Evolutionary conservation across 148 eudicot genomes (phyloP).

Genomic region (Beta vulgaris): DNA sequence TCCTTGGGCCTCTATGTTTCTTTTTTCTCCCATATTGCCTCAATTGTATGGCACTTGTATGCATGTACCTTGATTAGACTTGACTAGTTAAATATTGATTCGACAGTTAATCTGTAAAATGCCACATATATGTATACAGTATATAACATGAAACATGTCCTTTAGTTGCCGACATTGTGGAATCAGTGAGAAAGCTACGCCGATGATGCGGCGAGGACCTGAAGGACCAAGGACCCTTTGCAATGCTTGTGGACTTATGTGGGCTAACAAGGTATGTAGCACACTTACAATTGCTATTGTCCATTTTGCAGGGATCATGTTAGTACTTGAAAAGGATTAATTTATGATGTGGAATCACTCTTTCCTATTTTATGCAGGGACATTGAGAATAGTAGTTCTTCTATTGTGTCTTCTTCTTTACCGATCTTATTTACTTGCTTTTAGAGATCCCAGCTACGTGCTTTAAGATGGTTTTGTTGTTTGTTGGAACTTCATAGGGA

Average conservation of each 20-base stretch:
- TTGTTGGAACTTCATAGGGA: slow-evolving; percentile 38
- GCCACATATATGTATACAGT: neutral
- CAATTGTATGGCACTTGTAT: neutral
- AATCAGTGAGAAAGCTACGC: slow-evolving; percentile 59
- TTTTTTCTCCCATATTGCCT: neutral
- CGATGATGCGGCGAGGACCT: slow-evolving; percentile 88
- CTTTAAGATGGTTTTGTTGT: neutral
- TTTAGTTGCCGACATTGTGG: slow-evolving; percentile 82
- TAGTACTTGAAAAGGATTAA: neutral
- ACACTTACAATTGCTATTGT: neutral
- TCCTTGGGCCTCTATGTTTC: neutral
- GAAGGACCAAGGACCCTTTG: slow-evolving; percentile 86
- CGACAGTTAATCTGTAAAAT: neutral
- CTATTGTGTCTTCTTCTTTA: neutral
- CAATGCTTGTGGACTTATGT: slow-evolving; percentile 88
- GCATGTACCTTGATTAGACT: neutral
- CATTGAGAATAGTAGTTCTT: neutral
- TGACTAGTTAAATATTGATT: neutral
- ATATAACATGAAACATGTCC: neutral
- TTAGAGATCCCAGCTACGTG: neutral
- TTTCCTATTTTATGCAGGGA: neutral
- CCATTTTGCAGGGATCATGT: neutral
- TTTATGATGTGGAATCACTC: neutral
- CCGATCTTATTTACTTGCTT: neutral
- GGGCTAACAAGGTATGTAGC: slow-evolving; percentile 74